Evolutionary conservation across 2,329 filamentous ascomycete genomes (phyloP).

Genomic region (Paramyrothecium roridum): DNA sequence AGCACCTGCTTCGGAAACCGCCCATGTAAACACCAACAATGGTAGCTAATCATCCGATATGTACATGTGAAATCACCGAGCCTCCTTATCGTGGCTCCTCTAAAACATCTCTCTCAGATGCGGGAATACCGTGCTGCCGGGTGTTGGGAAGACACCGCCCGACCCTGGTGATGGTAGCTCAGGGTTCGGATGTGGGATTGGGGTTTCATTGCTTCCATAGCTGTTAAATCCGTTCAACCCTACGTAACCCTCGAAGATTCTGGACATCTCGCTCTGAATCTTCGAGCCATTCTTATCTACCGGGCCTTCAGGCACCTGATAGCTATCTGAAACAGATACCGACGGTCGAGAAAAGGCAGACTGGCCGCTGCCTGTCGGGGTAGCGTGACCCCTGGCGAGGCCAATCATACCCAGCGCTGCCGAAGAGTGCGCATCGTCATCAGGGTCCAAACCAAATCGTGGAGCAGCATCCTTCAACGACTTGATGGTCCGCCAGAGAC

Average conservation of each 20-base stretch:
- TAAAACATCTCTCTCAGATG: slow-evolving; percentile 36
- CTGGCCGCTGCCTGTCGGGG: slow-evolving; percentile 14
- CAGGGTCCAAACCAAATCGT: slow-evolving; percentile 56
- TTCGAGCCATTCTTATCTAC: slow-evolving; percentile 41
- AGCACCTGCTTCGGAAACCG: too few relatives aligned
- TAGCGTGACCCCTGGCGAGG: slow-evolving; percentile 39
- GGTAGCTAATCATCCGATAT: not conserved
- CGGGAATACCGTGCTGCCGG: slow-evolving; percentile 30
- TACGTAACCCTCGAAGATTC: slow-evolving; percentile 38
- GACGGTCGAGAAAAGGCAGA: slow-evolving; percentile 24
- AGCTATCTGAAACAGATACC: slow-evolving; percentile 15
- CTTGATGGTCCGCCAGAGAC: slow-evolving; percentile 70
- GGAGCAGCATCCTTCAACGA: slow-evolving; percentile 71
- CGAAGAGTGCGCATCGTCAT: slow-evolving; percentile 47
- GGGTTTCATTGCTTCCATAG: slow-evolving; percentile 21
- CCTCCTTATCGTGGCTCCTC: not conserved
- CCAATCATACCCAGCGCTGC: slow-evolving; percentile 56
- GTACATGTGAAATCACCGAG: not conserved
- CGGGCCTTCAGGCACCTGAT: slow-evolving; percentile 13
- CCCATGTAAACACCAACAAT: too few relatives aligned
- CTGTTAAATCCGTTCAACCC: slow-evolving; percentile 31
- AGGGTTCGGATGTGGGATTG: slow-evolving; percentile 14
- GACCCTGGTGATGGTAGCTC: slow-evolving; percentile 19
- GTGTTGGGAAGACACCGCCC: slow-evolving; percentile 14
- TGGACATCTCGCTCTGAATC: slow-evolving; percentile 53